Conservation (phyloP, 208 protist species). For the Trypanosoma conorhini region DNA sequence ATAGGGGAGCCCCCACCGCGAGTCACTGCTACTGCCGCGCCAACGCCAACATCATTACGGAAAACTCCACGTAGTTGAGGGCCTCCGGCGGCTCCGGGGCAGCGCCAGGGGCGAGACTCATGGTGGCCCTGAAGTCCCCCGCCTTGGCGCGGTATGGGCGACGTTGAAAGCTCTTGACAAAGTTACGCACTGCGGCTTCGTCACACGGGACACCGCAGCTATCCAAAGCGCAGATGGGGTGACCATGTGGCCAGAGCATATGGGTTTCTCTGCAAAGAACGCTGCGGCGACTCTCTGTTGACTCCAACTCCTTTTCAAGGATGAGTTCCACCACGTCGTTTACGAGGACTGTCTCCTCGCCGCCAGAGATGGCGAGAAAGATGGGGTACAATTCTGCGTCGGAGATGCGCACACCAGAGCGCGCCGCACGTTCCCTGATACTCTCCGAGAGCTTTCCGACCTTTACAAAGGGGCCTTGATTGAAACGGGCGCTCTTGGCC, state of each 20-base stretch:
- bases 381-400: conserved; percentile 43
- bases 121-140: conserved; percentile 18
- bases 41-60: conserved; percentile 84
- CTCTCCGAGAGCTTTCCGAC: conserved; percentile 25
- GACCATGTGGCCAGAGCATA: conserved; percentile 44
- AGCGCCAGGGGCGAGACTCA: background rate
- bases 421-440: conserved; percentile 25
- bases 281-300: background rate
- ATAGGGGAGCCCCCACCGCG: background rate
- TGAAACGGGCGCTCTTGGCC: background rate
- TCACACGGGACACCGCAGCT: conserved; percentile 76
- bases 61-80: conserved; percentile 87
- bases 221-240: conserved; percentile 71
- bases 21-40: conserved; percentile 46
- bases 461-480: background rate
- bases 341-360: conserved; percentile 35
- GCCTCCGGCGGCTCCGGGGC: conserved; percentile 13
- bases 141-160: conserved; percentile 30
- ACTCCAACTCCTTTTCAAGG: conserved; percentile 41
- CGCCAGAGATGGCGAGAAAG: conserved; percentile 43
- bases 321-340: conserved; percentile 46
- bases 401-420: conserved; percentile 29
- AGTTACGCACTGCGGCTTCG: conserved; percentile 39
- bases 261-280: conserved; percentile 19
- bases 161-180: conserved; percentile 61